Conservation (phyloP, 2,329 filamentous ascomycete species). For the Apiospora pterosperma region DNA sequence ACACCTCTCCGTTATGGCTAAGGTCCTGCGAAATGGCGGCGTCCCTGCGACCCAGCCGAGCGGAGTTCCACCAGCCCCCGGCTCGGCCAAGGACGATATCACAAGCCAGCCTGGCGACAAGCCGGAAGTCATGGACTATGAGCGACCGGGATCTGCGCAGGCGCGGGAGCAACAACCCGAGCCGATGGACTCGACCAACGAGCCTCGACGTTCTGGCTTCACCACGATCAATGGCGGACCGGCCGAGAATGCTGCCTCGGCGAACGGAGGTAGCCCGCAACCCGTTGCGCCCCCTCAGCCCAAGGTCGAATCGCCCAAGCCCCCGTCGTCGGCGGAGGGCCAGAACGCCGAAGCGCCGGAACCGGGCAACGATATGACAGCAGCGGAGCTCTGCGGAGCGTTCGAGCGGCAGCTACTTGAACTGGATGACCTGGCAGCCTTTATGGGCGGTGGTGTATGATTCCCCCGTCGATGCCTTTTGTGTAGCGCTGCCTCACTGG, state of each 20-base stretch:
- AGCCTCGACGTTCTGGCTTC: slow-evolving; percentile 53
- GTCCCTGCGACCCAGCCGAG: slow-evolving; percentile 20
- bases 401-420: slow-evolving; percentile 60
- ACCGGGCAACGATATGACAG: slow-evolving; percentile 49
- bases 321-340: slow-evolving; percentile 20
- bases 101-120: slow-evolving; percentile 53
- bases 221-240: slow-evolving; percentile 58
- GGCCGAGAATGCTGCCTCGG: slow-evolving; percentile 44
- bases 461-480: not conserved
- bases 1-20: slow-evolving; percentile 59
- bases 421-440: slow-evolving; percentile 58
- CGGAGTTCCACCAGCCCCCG: slow-evolving; percentile 26
- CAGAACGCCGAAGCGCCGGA: slow-evolving; percentile 21
- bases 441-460: slow-evolving; percentile 60
- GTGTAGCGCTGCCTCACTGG: not conserved
- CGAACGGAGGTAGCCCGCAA: slow-evolving; percentile 27
- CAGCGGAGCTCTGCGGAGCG: slow-evolving; percentile 53
- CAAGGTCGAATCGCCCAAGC: slow-evolving; percentile 33
- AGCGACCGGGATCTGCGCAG: slow-evolving; percentile 36
- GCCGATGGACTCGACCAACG: slow-evolving; percentile 45
- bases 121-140: slow-evolving; percentile 56
- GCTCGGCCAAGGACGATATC: slow-evolving; percentile 52
- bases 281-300: slow-evolving; percentile 25
- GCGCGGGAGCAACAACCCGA: slow-evolving; percentile 28
- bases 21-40: slow-evolving; percentile 54